Evolutionary conservation across 2,329 filamentous ascomycete species (phyloP), one percentile per base, ranked within the genome.

Genomic region (Botrytis paeoniae): DNA sequence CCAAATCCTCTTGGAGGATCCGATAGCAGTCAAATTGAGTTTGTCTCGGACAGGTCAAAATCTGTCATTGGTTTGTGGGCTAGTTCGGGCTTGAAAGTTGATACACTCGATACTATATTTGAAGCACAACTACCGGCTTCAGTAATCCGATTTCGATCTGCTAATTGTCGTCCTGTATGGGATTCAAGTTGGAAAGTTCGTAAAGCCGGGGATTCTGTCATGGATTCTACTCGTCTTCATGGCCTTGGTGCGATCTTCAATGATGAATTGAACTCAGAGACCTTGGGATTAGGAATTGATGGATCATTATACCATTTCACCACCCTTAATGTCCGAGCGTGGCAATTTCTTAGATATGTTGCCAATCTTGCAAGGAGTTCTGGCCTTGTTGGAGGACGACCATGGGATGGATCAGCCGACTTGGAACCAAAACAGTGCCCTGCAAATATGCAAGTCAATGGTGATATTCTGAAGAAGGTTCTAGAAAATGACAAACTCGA

Each of bases 301-400:
- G 93, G 93, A 1, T 89, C 90, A 0, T 78, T 95, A 37, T 88
- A 89, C 75, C 88, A 92, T 72, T 91, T 98, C 77, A 87, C 87
- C 1, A 82, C 95, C 22, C 82, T 98, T 0, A 83, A 86, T 16
- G 78, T 86, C 29, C 82, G 87, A 3, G 86, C 91, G 12, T 92
- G 91, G 88, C 85, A 86, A 10, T 84, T 97, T 6, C 85, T 98
- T 8, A 86, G 87, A 73, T 89, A 95, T 75, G 80, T 98, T 1
- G 91, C 97, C 78, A 91, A 92, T 73, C 80, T 97, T 65, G 89
- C 88, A 41, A 81, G 86, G 64, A 80, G 82, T 39, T 86, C 85
- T 39, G 78, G 81, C 10, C 76, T 79, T 5, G 81, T 89, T 20
- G 89, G 85, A 73, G 86, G 88, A 4, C 88, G 87, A 74, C 81